Evolutionary conservation across 805 yeast species (phyloP).

Genomic region (Candida arabinofermentans): DNA sequence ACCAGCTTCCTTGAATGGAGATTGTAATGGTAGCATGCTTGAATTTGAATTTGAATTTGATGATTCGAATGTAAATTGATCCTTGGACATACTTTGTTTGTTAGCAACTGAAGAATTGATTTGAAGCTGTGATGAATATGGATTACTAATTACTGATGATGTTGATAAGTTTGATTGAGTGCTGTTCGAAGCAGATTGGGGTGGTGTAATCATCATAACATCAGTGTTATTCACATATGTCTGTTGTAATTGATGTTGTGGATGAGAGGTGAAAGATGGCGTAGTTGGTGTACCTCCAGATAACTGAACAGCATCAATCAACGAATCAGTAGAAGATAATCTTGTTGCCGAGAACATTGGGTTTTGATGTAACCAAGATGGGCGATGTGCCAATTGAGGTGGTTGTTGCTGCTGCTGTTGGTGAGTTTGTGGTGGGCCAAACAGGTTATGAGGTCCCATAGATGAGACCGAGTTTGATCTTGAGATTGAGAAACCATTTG

Average conservation of each 20-base stretch:
- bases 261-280: constrained; percentile 3
- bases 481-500: constrained; percentile 19
- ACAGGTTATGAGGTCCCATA: constrained; percentile 4
- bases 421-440: neutral
- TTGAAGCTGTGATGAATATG: constrained; percentile 9
- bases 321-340: constrained; percentile 31
- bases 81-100: constrained; percentile 2
- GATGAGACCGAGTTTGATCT: constrained; percentile 27
- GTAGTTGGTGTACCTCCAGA: constrained; percentile 11
- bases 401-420: neutral
- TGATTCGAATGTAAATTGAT: constrained; percentile 23
- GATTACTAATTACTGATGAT: constrained; percentile 1
- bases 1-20: constrained; percentile 21
- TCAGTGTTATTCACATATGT: constrained; percentile 8
- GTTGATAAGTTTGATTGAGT: neutral
- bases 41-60: constrained; percentile 1
- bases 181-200: constrained; percentile 15
- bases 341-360: constrained; percentile 28
- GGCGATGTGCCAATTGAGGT: constrained; percentile 18
- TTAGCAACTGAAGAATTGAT: constrained; percentile 2
- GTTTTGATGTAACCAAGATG: constrained; percentile 34
- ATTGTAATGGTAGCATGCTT: constrained; percentile 15
- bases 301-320: constrained; percentile 30
- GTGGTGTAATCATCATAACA: constrained; percentile 17
- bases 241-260: constrained; percentile 1